A percentile compares a stretch with the other conserved stretches of the same genome.
Conservation (phyloP, 2,329 filamentous ascomycete species). For the Penicillium occitanis region DNA sequence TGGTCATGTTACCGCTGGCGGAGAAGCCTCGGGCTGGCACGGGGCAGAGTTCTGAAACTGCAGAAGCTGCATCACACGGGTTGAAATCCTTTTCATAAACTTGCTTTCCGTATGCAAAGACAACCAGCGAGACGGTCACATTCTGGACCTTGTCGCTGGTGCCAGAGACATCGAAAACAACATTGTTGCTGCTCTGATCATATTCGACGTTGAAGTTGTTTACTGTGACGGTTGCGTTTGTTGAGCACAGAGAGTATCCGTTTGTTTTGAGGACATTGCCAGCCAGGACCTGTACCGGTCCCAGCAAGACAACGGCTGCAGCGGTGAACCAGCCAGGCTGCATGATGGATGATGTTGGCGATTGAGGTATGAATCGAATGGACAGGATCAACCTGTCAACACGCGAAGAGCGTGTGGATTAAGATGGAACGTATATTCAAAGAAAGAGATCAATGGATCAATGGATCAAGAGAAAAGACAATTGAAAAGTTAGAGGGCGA, state of each 20-base stretch:
- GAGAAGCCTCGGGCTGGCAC: conserved; percentile 74
- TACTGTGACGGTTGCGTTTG: conserved; percentile 62
- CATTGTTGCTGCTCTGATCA: conserved; percentile 68
- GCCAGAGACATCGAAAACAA: conserved; percentile 81
- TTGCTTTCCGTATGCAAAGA: conserved; percentile 79
- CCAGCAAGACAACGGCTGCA: conserved; percentile 16
- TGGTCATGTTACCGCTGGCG: conserved; percentile 68
- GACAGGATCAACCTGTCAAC: conserved; percentile 33
- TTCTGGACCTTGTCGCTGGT: conserved; percentile 72
- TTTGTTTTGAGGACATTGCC: conserved; percentile 74
- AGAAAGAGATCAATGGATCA: neutral
- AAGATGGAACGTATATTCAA: conserved; percentile 19
- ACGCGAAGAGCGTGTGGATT: conserved; percentile 2
- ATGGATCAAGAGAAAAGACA: neutral
- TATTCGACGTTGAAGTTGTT: conserved; percentile 75
- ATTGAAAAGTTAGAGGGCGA: neutral
- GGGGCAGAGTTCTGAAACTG: conserved; percentile 76
- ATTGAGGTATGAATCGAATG: conserved; percentile 5
- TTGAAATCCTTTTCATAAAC: conserved; percentile 81
- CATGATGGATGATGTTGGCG: conserved; percentile 9
- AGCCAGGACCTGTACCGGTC: conserved; percentile 53
- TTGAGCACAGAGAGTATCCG: conserved; percentile 73
- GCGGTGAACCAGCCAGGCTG: conserved; percentile 18
- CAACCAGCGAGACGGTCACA: conserved; percentile 71
- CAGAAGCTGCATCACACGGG: conserved; percentile 69